Percentiles rank a stretch among this genome's conserved stretches.
These are phyloP conservation scores for Trichoderma cornu-damae DNA, from an alignment of 2,329 filamentous ascomycete genomes.

Conservation along the genomic window DNA sequence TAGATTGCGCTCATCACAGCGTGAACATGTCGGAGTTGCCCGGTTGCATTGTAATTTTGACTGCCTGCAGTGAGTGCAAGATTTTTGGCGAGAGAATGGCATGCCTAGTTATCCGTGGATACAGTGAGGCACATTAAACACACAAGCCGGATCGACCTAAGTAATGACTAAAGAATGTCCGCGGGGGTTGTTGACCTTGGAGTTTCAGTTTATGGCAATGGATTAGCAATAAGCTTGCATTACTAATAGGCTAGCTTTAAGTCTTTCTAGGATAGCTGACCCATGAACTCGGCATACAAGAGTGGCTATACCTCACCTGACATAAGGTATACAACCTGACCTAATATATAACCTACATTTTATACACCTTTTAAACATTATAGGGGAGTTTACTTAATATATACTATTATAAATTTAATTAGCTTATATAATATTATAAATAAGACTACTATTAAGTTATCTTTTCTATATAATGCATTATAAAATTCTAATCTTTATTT, in stretches of 20 bases:
- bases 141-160: not conserved
- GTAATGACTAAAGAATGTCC: not conserved
- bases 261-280: not conserved
- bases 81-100: slow-evolving; percentile 9
- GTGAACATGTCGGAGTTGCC: not conserved
- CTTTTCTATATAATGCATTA: too few species aligned
- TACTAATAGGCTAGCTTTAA: not conserved
- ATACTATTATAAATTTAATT: too few species aligned
- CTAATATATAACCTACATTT: too few species aligned
- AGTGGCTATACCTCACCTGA: too few species aligned
- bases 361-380: too few species aligned
- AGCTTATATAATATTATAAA: too few species aligned
- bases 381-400: too few species aligned
- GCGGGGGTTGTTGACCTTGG: not conserved
- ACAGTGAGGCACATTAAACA: not conserved
- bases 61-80: slow-evolving; percentile 4
- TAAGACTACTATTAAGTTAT: too few species aligned
- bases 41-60: slow-evolving; percentile 4
- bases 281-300: not conserved
- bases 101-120: not conserved
- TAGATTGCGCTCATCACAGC: slow-evolving; percentile 3
- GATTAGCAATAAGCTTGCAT: not conserved
- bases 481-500: too few species aligned
- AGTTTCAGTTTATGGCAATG: not conserved
- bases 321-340: too few species aligned